Evolutionary conservation across 2,329 filamentous ascomycete species (phyloP), one percentile per base, ranked within the genome.

Genomic region (Periconia macrospinosa): DNA sequence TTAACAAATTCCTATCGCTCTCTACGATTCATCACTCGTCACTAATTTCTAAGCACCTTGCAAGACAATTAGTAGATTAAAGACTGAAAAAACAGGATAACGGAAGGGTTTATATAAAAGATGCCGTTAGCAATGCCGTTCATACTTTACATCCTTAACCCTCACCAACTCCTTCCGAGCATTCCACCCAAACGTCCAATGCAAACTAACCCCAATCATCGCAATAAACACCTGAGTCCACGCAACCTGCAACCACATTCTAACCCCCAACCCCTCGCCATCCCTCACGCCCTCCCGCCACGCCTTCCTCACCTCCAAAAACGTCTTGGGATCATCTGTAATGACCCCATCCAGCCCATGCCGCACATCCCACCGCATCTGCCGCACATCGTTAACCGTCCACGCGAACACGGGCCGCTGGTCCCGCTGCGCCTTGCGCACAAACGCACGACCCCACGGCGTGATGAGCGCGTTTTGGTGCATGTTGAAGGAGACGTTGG

Each of bases 331-430:
- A 61, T 96, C 86, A 67, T 97, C 92, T 0, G 92, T 96, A 49
- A 96, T 86, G 5, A 96, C 88, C 1, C 90, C 92, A 62, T 96
- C 90, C 1, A 96, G 76, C 2, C 73, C 70, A 41, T 83, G 76
- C 27, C 79, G 74, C 33, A 96, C 84, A 58, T 85, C 83, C 91
- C 91, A 96, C 63, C 86, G 82, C 92, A 97, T 97, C 74, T 86
- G 83, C 47, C 81, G 79, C 57, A 84, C 82, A 14, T 88, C 83
- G 69, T 97, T 96, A 47, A 96, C 89, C 0, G 92, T 97, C 93
- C 93, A 97, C 0, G 86, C 83, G 63, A 88, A 87, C 5, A 97
- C 77, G 3, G 83, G 81, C 19, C 88, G 81, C 15, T 79, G 76
- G 1, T 78, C 76, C 45, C 76, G 70, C 55, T 81, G 81, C 23